A percentile compares a stretch with the other conserved stretches of the same genome.
Evolutionary conservation across 305 asterid genomes (phyloP).

Genomic region (Solanum aculeatissimum): DNA sequence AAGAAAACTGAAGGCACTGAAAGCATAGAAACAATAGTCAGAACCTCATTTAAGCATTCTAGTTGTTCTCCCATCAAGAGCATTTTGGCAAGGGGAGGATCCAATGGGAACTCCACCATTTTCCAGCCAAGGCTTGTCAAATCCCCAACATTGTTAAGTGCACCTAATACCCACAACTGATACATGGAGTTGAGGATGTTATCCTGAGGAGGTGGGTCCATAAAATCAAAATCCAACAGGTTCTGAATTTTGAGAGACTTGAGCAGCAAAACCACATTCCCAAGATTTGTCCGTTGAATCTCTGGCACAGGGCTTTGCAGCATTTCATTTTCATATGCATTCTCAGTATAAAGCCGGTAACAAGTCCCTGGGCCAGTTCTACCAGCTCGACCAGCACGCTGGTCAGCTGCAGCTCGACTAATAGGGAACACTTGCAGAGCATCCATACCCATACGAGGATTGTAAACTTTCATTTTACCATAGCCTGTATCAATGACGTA

Average conservation of each 20-base stretch:
- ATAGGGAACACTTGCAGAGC: conserved; percentile 96
- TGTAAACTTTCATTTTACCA: conserved; percentile 83
- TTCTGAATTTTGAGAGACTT: conserved; percentile 81
- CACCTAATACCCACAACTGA: conserved; percentile 96
- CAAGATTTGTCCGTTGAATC: conserved; percentile 91
- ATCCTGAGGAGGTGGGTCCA: conserved; percentile 99
- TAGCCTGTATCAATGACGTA: conserved; percentile 95
- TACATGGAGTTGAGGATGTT: conserved; percentile 93
- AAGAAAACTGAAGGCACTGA: conserved; percentile 94
- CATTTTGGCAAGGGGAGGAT: conserved; percentile 97
- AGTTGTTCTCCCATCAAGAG: conserved; percentile 79
- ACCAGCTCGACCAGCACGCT: conserved; percentile 99
- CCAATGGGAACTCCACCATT: conserved; percentile 96
- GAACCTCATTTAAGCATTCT: conserved; percentile 73
- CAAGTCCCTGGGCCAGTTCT: conserved; percentile 99
- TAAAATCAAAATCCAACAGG: conserved; percentile 80
- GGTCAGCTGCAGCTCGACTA: conserved; percentile 97
- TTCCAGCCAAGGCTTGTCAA: conserved; percentile 88
- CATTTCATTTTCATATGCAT: conserved; percentile 80
- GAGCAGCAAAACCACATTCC: conserved; percentile 84
- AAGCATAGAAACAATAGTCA: conserved; percentile 94
- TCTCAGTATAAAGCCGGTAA: conserved; percentile 84
- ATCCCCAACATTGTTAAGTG: conserved; percentile 78
- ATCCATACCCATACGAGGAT: conserved; percentile 99
- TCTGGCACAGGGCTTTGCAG: conserved; percentile 93